Evolutionary conservation across 202 grass and related monocot genomes (phyloP), one percentile per base, ranked within the genome.

Genomic region (Setaria italica): DNA sequence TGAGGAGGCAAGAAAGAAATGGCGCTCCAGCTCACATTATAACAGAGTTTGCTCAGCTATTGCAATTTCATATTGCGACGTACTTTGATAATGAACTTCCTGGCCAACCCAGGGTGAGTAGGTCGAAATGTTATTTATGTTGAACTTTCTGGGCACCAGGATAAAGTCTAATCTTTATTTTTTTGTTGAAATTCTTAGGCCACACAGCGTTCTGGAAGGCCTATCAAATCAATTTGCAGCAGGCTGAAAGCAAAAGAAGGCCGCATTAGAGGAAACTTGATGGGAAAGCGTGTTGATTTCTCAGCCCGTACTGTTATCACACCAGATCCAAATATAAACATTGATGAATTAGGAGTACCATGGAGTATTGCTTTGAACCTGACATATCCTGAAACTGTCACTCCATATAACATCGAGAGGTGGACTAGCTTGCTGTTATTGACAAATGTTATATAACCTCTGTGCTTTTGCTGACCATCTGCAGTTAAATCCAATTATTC

Each of bases 11-110:
- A 82, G 95, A 98, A 79, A 92, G 95, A 80, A 98, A 98, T 84
- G 95, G 95, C n/a, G 95, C 95, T 21, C 95, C 95, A 54, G 95
- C 95, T 80, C 95, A 98, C 84, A 98, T 98, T 75, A 98, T 98
- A 37, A 94, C 93, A 68, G 95, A 98, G 80, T 98, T 98, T 90
- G 95, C 95, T 70, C 95, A 98, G 79, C 58, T 98, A 45, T 90
- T 98, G 73, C 95, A 98, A 70, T 98, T 98, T 82, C 95, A 98
- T 80, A 98, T 98, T 54, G 95, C 95, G 45, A 98, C 95, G 32
- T 98, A 98, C 90, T 98, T 98, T 72, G 95, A 98, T 74, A 98
- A 98, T 82, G 95, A 98, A 41, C 93, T 98, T 87, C 95, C 95
- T 70, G 95, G 95, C 47, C 95, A 98, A 86, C 95, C 95, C 32